These are phyloP conservation scores for Murraya paniculata DNA, from an alignment of 345 rosid species.

Conservation along the genomic window DNA sequence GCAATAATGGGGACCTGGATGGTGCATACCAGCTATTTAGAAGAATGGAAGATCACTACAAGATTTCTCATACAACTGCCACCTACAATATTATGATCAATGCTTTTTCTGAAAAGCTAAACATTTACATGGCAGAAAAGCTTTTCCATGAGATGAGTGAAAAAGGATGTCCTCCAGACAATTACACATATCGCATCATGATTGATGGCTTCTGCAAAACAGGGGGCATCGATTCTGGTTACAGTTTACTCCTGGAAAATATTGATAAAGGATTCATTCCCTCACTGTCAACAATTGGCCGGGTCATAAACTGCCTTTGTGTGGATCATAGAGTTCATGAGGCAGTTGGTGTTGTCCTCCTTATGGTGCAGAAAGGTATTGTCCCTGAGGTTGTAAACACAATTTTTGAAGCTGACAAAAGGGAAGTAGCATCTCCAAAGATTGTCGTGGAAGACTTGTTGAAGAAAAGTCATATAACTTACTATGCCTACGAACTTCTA, in stretches of 20 bases:
- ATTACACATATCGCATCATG: constrained; percentile 73
- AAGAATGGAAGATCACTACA: constrained; percentile 49
- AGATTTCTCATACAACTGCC: constrained; percentile 48
- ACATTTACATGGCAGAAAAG: constrained; percentile 52
- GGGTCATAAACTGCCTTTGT: constrained; percentile 79
- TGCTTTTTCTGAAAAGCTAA: constrained; percentile 62
- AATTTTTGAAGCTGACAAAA: constrained; percentile 75
- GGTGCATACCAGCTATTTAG: constrained; percentile 62
- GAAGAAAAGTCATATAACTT: constrained; percentile 77
- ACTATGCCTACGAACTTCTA: constrained; percentile 78
- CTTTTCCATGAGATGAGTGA: constrained; percentile 68
- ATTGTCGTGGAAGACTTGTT: constrained; percentile 82
- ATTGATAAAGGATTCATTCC: constrained; percentile 69
- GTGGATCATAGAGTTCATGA: constrained; percentile 60
- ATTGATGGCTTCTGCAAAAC: constrained; percentile 82
- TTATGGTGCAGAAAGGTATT: constrained; percentile 63
- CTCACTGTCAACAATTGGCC: constrained; percentile 65
- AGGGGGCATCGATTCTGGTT: constrained; percentile 58
- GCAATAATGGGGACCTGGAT: constrained; percentile 59
- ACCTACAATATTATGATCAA: constrained; percentile 79
- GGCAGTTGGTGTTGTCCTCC: constrained; percentile 68
- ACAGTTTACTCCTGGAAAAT: constrained; percentile 48
- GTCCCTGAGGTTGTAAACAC: constrained; percentile 75
- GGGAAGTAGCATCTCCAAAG: constrained; percentile 83
- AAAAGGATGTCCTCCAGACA: constrained; percentile 58